These are phyloP conservation scores for Hypericum androsaemum DNA, from an alignment of 345 rosid species.

Conservation along the genomic window DNA sequence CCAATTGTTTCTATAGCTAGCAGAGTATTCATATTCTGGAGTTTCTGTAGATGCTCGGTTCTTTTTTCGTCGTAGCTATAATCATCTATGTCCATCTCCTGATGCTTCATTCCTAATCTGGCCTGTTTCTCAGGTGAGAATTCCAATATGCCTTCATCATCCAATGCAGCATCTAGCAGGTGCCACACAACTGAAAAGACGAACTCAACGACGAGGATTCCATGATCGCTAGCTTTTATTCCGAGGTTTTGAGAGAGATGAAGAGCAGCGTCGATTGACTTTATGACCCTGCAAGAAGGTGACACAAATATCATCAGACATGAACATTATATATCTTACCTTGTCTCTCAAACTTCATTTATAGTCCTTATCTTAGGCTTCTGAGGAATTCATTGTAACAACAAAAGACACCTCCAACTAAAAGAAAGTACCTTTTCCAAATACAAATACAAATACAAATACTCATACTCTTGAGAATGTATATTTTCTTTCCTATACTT, in stretches of 20 bases:
- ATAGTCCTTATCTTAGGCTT: too few species aligned
- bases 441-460: too few species aligned
- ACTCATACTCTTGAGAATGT: too few species aligned
- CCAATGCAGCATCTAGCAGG: slow-evolving; percentile 7
- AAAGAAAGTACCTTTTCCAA: too few species aligned
- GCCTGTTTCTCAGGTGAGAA: not conserved
- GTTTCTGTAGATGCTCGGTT: not conserved
- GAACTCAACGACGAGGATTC: slow-evolving; percentile 8
- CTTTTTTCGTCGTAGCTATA: slow-evolving; percentile 3
- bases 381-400: too few species aligned
- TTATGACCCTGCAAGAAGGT: slow-evolving; percentile 5
- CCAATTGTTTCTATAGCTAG: slow-evolving; percentile 3
- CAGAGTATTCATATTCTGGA: slow-evolving; percentile 2
- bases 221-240: slow-evolving; percentile 5
- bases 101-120: not conserved
- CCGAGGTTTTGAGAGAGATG: slow-evolving; percentile 5
- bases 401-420: too few species aligned
- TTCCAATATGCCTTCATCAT: slow-evolving; percentile 6
- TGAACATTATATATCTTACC: too few species aligned
- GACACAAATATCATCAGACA: not conserved
- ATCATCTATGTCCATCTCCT: slow-evolving; percentile 9
- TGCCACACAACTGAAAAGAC: slow-evolving; percentile 8
- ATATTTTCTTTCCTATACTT: too few species aligned
- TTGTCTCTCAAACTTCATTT: too few species aligned
- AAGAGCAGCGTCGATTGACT: slow-evolving; percentile 5